Conservation (phyloP, 2,329 filamentous ascomycete genomes). For the Tolypocladium tropicale region DNA sequence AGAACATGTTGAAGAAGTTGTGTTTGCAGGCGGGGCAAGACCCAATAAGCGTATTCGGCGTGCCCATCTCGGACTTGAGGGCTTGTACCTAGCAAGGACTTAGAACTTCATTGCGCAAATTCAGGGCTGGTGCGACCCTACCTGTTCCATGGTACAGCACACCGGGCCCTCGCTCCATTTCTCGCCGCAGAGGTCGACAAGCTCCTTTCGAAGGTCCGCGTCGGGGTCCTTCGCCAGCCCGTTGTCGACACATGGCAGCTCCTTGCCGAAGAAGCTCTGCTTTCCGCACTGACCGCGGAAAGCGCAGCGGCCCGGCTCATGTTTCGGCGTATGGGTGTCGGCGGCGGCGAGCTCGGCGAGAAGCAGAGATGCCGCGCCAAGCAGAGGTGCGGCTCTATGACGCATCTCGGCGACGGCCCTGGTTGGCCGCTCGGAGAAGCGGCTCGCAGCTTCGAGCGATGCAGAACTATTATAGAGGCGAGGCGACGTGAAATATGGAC, state of each 20-base stretch:
- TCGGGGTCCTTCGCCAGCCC: slow-evolving; percentile 67
- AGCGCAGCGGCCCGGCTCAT: slow-evolving; percentile 81
- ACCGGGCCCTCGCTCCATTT: slow-evolving; percentile 79
- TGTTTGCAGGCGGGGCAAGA: slow-evolving; percentile 94
- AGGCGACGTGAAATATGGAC: background rate
- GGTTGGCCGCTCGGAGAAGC: background rate
- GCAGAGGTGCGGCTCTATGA: slow-evolving; percentile 17
- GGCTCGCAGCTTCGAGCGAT: background rate
- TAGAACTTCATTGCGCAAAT: background rate
- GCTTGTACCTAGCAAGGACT: slow-evolving; percentile 51
- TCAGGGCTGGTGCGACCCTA: slow-evolving; percentile 14
- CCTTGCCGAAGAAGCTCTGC: slow-evolving; percentile 78
- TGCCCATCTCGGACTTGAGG: slow-evolving; percentile 74
- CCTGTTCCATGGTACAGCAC: slow-evolving; percentile 77
- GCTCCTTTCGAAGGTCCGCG: slow-evolving; percentile 59
- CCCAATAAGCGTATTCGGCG: slow-evolving; percentile 79
- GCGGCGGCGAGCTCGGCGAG: slow-evolving; percentile 14
- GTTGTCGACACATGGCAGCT: slow-evolving; percentile 90
- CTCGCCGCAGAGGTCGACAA: slow-evolving; percentile 76
- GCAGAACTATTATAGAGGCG: background rate
- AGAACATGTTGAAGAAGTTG: slow-evolving; percentile 98
- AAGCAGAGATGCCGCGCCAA: slow-evolving; percentile 20
- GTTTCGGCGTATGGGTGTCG: slow-evolving; percentile 43
- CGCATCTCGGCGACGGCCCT: slow-evolving; percentile 15
- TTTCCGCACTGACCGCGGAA: slow-evolving; percentile 88